Evolutionary conservation across 306 rosid species (phyloP), one percentile per base, ranked within the genome.

Genomic region (Rosa persica): DNA sequence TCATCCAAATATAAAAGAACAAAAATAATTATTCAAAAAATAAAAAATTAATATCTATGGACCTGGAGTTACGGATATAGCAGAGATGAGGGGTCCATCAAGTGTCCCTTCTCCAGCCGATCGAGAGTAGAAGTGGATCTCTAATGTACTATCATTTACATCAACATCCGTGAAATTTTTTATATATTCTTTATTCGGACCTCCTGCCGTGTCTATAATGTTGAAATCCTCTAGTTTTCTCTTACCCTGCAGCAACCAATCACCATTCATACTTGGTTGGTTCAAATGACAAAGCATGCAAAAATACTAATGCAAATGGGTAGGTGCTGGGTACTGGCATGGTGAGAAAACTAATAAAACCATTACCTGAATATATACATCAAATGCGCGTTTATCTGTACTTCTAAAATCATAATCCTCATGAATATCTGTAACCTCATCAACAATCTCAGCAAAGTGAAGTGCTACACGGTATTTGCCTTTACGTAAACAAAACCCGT

Each of bases 391-490:
- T 17, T 30, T 46, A 11, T 11, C 13, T 0, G 49, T 46, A 11
- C 1, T 0, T 8, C 4, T 2, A 12, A 8, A 46, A 46, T 46
- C 15, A 10, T 0, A 0, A 46, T 46, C 49, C 49, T 12, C 0
- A 65, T 46, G 36, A 30, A 30, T 30, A 30, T 30, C 36, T 30
- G 36, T 30, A 30, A 30, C 49, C 16, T 12, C 3, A 65, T 46
- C 49, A 12, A 2, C n/a, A 65, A 80, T 80, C 43, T 80, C 83
- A 67, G 79, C 79, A 67, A 80, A 80, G 40, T 80, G 79, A 47
- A 80, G 83, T 69, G 76, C 74, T 16, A 80, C 79, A 55, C 23
- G 67, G 71, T 80, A 80, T 22, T 74, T 67, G 20, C 83, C 83
- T 38, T 72, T 44, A 5, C 67, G 49, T 67, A 80, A 44, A 72